phyloP scores from a whole-genome alignment of 2,329 filamentous ascomycete genomes.

The Xylaria sp. region DNA sequence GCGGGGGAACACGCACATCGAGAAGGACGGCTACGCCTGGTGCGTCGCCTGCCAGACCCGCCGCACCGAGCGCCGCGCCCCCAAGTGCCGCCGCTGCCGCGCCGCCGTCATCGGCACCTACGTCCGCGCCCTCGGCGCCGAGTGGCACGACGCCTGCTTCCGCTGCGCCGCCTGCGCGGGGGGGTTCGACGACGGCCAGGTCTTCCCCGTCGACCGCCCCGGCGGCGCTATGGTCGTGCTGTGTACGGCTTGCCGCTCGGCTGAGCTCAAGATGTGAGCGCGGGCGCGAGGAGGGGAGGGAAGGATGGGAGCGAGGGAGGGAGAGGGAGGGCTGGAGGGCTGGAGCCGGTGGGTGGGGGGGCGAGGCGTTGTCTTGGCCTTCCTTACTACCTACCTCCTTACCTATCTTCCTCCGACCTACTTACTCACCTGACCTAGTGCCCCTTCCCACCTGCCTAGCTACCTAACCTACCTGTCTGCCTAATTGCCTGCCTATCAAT shows the following conservation, averaged over 20 bases:
- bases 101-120: conserved; percentile 87
- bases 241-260: conserved; percentile 63
- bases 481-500: no score
- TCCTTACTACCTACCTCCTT: no score
- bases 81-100: conserved; percentile 85
- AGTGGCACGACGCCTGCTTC: conserved; percentile 96
- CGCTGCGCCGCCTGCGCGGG: conserved; percentile 68
- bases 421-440: no score
- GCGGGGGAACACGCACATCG: conserved; percentile 70
- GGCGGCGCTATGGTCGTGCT: conserved; percentile 55
- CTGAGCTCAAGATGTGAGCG: conserved; percentile 60
- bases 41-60: conserved; percentile 92
- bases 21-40: conserved; percentile 98
- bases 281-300: no score
- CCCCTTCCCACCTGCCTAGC: no score
- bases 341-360: no score
- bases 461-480: no score
- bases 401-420: no score
- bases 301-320: no score
- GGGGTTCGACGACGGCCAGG: conserved; percentile 66
- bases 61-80: conserved; percentile 82
- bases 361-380: no score
- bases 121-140: conserved; percentile 81
- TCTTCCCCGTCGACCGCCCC: conserved; percentile 62
- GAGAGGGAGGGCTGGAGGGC: no score